Evolutionary conservation across 352 stramenopile genomes (phyloP), one percentile per base, ranked within the genome.

Genomic region (Pythium grandisporangium): DNA sequence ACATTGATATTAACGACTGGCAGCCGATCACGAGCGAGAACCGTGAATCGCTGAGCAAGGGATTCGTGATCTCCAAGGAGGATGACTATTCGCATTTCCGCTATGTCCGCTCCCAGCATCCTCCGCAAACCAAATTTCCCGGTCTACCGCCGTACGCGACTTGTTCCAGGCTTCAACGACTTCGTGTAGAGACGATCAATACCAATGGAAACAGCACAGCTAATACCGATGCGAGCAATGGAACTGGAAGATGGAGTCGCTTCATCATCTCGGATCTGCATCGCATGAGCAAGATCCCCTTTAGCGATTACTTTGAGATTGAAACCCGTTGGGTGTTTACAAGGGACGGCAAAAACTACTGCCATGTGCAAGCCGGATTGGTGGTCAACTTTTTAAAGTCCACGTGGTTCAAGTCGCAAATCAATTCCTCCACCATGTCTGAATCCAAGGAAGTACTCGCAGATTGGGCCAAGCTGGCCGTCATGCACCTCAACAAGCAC

Each of bases 321-420:
- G 77, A 90, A 47, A 80, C 74, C 29, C 70, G 77, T 17, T 90
- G 76, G 52, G 71, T 92, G 17, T 85, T 87, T 37, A 76, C 67
- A 16, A 59, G 74, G 6, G 76, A 87, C 39, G 71, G 76, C 30
- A 74, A 76, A 37, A 70, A 83, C 36, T 85, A 82, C 38, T 85
- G 72, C 48, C 76, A 85, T 30, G 73, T 80, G 4, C 63, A 90
- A 56, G 66, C 66, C 13, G 76, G 76, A 4, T 45, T 87, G 12
- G 54, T 85, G 4, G 70, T 90, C 19, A 79, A 90, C 47, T 90
- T 84, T 30, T 53, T 79, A 17, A 86, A 87, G 40, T 78, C 71
- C 11, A 90, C 76, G 42, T 90, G 76, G 76, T 90, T 90, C 45
- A 84, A 87, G 44, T 83, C 70, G 22, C 76, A 90, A 37, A 90